Evolutionary conservation across 306 rosid genomes (phyloP), one percentile per base, ranked within the genome.

Genomic region (Datisca glomerata): DNA sequence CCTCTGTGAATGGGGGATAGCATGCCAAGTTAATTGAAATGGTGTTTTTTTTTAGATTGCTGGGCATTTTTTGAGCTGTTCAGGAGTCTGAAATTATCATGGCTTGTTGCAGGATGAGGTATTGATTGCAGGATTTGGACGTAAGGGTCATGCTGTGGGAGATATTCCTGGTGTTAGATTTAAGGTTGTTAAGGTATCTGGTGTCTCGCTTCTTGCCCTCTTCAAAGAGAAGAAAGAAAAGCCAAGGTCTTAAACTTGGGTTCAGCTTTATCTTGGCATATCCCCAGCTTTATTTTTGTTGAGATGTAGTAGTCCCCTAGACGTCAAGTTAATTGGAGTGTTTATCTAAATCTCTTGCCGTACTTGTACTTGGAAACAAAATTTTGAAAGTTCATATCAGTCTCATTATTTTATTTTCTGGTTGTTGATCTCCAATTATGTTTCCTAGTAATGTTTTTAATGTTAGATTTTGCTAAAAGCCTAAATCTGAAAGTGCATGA

Each of bases 81-180:
- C n/a, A n/a, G n/a, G n/a, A n/a, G n/a, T n/a, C 2, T 7, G 3
- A 22, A 33, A 10, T n/a, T 33, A 14, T 1, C 24, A 8, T 18
- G 8, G 3, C 17, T 48, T 41, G 34, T 31, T n/a, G 25, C 51
- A 61, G 67, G 67, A 61, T 12, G 67, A 61, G 28, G 67, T 61
- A 17, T 39, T 61, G 67, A 61, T 61, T 22, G 60, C 67, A 1
- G 67, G 67, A 41, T 61, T 61, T 8, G 67, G 67, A 15, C 66
- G 66, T 8, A 60, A 51, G 53, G 66, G 66, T 2, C 66, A 60
- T 9, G 66, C 66, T 1, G 67, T 61, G 39, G 67, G 67, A 45
- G 67, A 61, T 61, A 61, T 61, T 53, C 67, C 67, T 5, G 67
- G 67, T 20, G 67, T 61, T 29, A 53, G 67, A 16, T 61, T 61